A percentile compares a stretch with the other conserved stretches of the same genome.
These are phyloP conservation scores for Penicillium lividum DNA, from an alignment of 495 filamentous ascomycete species.

Conservation along the genomic window DNA sequence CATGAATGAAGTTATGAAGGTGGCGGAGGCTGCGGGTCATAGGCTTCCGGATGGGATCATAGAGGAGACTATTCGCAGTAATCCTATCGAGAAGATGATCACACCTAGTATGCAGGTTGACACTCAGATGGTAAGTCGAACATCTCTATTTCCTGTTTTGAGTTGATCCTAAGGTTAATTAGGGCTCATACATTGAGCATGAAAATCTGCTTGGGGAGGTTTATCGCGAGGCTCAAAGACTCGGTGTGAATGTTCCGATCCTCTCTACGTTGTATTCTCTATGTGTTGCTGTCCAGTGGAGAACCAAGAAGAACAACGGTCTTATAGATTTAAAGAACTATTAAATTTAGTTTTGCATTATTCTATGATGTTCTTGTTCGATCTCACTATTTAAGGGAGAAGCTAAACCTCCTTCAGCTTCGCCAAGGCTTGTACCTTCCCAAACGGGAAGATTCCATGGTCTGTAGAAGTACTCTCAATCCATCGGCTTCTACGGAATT, in stretches of 20 bases:
- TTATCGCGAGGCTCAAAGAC: background rate
- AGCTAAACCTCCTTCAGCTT: too few species aligned
- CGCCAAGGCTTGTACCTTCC: too few species aligned
- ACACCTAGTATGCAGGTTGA: constrained; percentile 22
- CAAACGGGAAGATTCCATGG: too few species aligned
- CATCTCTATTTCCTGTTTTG: background rate
- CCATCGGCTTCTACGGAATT: too few species aligned
- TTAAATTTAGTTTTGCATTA: background rate
- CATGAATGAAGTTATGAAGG: constrained; percentile 21
- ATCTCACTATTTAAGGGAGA: too few species aligned
- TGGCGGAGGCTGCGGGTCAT: constrained; percentile 19
- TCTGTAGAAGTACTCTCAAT: too few species aligned
- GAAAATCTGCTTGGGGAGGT: background rate
- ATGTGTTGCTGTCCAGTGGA: background rate
- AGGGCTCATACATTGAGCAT: background rate
- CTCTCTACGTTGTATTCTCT: background rate
- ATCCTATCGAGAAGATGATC: constrained; percentile 17
- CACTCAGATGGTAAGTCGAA: background rate
- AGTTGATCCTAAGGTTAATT: background rate
- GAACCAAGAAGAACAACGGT: background rate
- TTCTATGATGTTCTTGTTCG: background rate
- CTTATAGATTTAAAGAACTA: background rate
- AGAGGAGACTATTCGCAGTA: constrained; percentile 12
- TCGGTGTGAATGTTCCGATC: background rate
- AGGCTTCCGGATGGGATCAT: constrained; percentile 13